Percentiles rank a stretch among this genome's conserved stretches.
Evolutionary conservation across 1,139 yeast species (phyloP).

Genomic region (Pichia sp.): DNA sequence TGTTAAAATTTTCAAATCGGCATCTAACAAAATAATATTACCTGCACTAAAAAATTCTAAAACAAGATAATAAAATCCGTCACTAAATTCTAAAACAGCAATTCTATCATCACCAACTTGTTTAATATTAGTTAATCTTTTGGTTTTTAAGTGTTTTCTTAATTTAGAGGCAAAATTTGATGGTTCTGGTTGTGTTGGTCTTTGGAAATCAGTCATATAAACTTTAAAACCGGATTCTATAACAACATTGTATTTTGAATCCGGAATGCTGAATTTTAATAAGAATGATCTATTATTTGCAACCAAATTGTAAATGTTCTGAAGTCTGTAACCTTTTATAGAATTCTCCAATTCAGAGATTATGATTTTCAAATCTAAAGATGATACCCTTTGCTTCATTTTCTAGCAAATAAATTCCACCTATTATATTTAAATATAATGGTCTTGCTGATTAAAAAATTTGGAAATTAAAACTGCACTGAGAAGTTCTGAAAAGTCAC

Average conservation of each 20-base stretch:
- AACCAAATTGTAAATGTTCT: slow-evolving; percentile 78
- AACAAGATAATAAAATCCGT: slow-evolving; percentile 71
- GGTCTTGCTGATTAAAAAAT: too few species aligned
- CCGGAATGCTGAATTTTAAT: slow-evolving; percentile 78
- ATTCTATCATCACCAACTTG: slow-evolving; percentile 79
- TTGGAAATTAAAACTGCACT: too few species aligned
- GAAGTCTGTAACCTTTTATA: slow-evolving; percentile 63
- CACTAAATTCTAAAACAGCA: slow-evolving; percentile 73
- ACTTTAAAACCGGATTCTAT: slow-evolving; percentile 84
- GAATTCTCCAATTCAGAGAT: slow-evolving; percentile 56
- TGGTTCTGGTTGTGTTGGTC: slow-evolving; percentile 77
- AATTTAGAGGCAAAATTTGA: slow-evolving; percentile 80
- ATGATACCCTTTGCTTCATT: slow-evolving; percentile 75
- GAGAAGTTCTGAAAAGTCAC: too few species aligned
- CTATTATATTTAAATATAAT: too few species aligned
- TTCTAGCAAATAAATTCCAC: too few species aligned
- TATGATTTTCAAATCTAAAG: slow-evolving; percentile 72
- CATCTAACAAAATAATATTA: slow-evolving; percentile 72
- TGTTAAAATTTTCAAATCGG: slow-evolving; percentile 58
- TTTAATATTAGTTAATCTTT: slow-evolving; percentile 65
- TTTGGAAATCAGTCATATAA: slow-evolving; percentile 72
- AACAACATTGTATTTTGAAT: slow-evolving; percentile 67
- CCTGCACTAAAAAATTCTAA: slow-evolving; percentile 95
- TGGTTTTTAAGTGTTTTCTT: slow-evolving; percentile 77
- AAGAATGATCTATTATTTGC: slow-evolving; percentile 69